These are phyloP conservation scores for Moniliella sp. DNA, from an alignment of 1,284 basidiomycete genomes.

Conservation along the genomic window DNA sequence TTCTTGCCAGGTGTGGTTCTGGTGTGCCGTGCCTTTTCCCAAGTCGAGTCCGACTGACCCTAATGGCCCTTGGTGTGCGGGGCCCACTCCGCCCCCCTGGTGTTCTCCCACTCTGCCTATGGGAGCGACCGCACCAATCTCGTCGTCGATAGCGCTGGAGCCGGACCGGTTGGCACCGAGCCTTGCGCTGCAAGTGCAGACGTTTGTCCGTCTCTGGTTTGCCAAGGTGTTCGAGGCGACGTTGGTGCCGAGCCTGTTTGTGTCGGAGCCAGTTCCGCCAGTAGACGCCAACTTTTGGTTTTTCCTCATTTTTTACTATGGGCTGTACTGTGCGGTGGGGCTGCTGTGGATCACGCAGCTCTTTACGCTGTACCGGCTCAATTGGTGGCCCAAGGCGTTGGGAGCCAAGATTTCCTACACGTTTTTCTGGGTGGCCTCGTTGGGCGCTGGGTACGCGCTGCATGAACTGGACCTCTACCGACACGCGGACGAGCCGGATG, in stretches of 20 bases:
- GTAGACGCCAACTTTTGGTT: slow-evolving; percentile 29
- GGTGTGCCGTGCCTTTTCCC: slow-evolving; percentile 41
- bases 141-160: background rate
- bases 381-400: slow-evolving; percentile 37
- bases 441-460: slow-evolving; percentile 36
- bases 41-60: slow-evolving; percentile 36
- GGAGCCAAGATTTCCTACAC: slow-evolving; percentile 39
- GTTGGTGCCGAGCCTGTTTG: too few relatives aligned
- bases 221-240: background rate
- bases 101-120: background rate
- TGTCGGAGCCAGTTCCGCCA: too few relatives aligned
- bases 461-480: slow-evolving; percentile 29
- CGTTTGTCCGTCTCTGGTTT: background rate
- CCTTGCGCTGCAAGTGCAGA: background rate
- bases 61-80: slow-evolving; percentile 14
- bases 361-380: slow-evolving; percentile 39
- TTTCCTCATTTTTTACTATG: slow-evolving; percentile 31
- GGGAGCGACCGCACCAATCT: background rate
- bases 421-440: slow-evolving; percentile 38
- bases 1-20: slow-evolving; percentile 37
- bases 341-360: slow-evolving; percentile 40
- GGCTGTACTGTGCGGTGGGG: slow-evolving; percentile 23
- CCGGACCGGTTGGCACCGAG: background rate
- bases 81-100: slow-evolving; percentile 6
- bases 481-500: background rate